Base-by-base conservation (phyloP, 2,329 filamentous ascomycete species). In the Pestalotiopsis fici region DNA sequence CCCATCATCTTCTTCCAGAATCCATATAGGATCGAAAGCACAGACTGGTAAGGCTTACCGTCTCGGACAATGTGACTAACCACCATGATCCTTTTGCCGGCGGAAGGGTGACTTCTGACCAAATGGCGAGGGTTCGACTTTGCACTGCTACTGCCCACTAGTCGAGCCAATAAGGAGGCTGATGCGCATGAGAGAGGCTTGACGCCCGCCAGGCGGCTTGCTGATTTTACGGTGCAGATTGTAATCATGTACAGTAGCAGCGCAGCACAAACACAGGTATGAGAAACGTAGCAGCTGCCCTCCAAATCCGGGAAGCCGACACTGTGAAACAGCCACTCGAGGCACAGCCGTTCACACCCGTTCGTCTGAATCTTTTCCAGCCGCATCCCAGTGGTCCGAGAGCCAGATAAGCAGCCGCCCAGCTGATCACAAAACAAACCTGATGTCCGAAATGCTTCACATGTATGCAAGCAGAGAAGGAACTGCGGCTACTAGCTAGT, bases 361-460 rank as follows among this genome's bases (percentile, higher is more conserved):
- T 64, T 64, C 61, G 61, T 64, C 61, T 56, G 61, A 64, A 54
- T 25, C 54, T 28, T 43, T 13, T 47, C 47, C 43, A 55, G 39
- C 61, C 50, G 61, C 61, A 50, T 50, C 18, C 60, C 60, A 54
- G 23, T 55, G 21, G 39, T 43, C 61, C 39, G 47, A 55, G 47
- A 55, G 28, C 61, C 27, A 23, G 61, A 64, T 64, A 64, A 64
- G 61, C 47, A 39, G n/a, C 37, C 39, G 39, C 39, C 37, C 55
- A 47, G 23, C 61, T 23, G 47, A 55, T 15, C 18, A 64, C 61
- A 56, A 64, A 64, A 64, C 61, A 55, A 35, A 28, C 50, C 37
- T 64, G 61, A 55, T 35, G 47, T 64, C 61, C 21, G 61, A 64
- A 54, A n/a, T 64, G 61, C 61, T 64, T 64, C 61, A 64, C 57